Base-by-base conservation (phyloP, 23 red algal genomes). In the Agarophyton chilense region DNA sequence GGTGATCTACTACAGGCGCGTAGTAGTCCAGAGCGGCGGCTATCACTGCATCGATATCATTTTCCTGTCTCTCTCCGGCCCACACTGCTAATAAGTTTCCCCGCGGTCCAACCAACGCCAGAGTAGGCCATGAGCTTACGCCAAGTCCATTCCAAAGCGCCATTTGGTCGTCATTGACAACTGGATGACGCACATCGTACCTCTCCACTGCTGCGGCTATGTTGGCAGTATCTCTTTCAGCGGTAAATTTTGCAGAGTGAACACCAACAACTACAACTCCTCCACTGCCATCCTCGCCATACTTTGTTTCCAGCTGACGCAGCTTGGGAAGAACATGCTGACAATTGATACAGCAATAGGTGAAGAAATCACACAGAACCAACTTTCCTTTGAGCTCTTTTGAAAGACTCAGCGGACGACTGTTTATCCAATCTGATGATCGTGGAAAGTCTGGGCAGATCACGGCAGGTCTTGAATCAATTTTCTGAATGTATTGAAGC, bases 311-410 rank as follows among this genome's bases (percentile, higher is more conserved):
- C 22, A 95, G 34, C 40, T 68, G 57, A 8, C 64, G 45, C 45
- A 95, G 47, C 41, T 83, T 77, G 2, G 84, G 85, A 11, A 95
- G 47, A 0, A 83, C 92, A 44, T 95, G 92, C 38, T 83, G 71
- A 43, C 92, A 95, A 58, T 95, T 95, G 10, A 90, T 66, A 33
- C 92, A 95, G 47, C 92, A 90, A 33, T 89, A 88, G 9, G 92
- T 95, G 73, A 81, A 90, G 64, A 95, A 95, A 56, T 95, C 85
- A 10, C 89, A 61, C 46, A 95, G 72, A 22, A 95, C 92, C 3
- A 95, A 31, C 45, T 95, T 95, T 2, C 74, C 83, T 26, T 53
- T 52, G 21, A 95, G 84, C 31, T 86, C 92, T 25, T 81, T 77
- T 9, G 45, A 17, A 21, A 82, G 78, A 22, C 77, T 52, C 33